Conservation (phyloP, 73 alveolate species). For the Symbiodinium natans region DNA sequence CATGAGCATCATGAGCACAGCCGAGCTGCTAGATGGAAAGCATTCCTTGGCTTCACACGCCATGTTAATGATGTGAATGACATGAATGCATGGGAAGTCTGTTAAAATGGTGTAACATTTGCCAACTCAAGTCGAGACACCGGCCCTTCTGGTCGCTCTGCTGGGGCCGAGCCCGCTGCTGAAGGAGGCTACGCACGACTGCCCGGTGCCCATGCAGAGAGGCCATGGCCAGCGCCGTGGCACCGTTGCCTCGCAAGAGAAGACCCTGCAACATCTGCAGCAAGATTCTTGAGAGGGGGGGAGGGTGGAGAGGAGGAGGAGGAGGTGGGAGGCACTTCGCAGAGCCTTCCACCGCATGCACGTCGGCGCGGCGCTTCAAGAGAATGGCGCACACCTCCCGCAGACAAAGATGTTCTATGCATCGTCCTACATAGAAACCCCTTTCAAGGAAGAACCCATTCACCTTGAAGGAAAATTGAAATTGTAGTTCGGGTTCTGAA, state of each 20-base stretch:
- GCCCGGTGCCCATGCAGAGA: constrained; percentile 37
- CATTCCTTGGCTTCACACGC: constrained; percentile 14
- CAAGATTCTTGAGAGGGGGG: too few relatives aligned
- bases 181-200: constrained; percentile 19
- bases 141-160: constrained; percentile 29
- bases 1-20: not conserved
- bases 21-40: constrained; percentile 38
- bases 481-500: too few relatives aligned
- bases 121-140: not conserved
- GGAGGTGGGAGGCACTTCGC: too few relatives aligned
- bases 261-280: too few relatives aligned
- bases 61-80: too few relatives aligned
- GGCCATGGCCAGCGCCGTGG: constrained; percentile 42
- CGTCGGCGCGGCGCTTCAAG: constrained; percentile 24
- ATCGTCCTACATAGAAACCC: too few relatives aligned
- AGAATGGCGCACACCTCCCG: not conserved
- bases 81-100: too few relatives aligned
- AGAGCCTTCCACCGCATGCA: constrained; percentile 10
- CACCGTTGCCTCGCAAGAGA: not conserved
- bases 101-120: too few relatives aligned
- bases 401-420: too few relatives aligned
- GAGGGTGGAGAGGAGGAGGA: too few relatives aligned
- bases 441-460: too few relatives aligned
- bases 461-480: too few relatives aligned
- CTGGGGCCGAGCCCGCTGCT: not conserved